A percentile compares a stretch with the other conserved stretches of the same genome.
phyloP scores from a whole-genome alignment of 495 filamentous ascomycete species.

The Tuber indicum region DNA sequence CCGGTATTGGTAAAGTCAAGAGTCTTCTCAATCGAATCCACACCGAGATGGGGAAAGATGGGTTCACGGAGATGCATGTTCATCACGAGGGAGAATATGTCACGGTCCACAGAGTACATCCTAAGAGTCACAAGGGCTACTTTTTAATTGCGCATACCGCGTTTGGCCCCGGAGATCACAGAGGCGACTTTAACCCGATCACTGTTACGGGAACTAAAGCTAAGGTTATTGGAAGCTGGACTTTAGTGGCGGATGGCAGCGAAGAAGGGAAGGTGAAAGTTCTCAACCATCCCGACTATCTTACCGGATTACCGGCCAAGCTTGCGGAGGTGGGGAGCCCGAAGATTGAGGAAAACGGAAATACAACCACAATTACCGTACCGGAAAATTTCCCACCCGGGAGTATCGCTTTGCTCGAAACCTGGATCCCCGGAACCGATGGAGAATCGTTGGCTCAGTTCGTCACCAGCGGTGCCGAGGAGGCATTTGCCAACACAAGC shows the following conservation, averaged over 20 bases:
- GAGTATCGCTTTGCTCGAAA: constrained; percentile 90
- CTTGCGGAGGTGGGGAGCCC: constrained; percentile 58
- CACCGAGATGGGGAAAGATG: constrained; percentile 84
- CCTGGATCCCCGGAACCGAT: constrained; percentile 72
- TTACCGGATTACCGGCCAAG: constrained; percentile 76
- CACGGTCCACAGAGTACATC: constrained; percentile 91
- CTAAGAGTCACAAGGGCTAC: constrained; percentile 79
- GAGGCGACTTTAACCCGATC: constrained; percentile 67
- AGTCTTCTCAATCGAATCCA: constrained; percentile 88
- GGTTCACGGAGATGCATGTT: constrained; percentile 90
- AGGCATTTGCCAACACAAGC: constrained; percentile 65
- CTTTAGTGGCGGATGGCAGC: constrained; percentile 68
- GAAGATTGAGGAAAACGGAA: constrained; percentile 57
- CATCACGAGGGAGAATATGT: constrained; percentile 95
- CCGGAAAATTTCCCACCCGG: constrained; percentile 79
- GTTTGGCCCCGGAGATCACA: constrained; percentile 75
- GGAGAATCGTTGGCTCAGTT: constrained; percentile 55
- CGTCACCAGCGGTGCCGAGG: constrained; percentile 71
- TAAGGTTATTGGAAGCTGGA: constrained; percentile 78
- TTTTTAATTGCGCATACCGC: constrained; percentile 94
- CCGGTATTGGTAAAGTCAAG: constrained; percentile 84
- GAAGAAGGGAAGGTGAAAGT: constrained; percentile 59
- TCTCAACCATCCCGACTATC: constrained; percentile 58
- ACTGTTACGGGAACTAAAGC: constrained; percentile 64
- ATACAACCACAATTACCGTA: constrained; percentile 74